These are phyloP conservation scores for Xerocomus potaroensis DNA, from an alignment of 768 basidiomycete species.

Conservation along the genomic window DNA sequence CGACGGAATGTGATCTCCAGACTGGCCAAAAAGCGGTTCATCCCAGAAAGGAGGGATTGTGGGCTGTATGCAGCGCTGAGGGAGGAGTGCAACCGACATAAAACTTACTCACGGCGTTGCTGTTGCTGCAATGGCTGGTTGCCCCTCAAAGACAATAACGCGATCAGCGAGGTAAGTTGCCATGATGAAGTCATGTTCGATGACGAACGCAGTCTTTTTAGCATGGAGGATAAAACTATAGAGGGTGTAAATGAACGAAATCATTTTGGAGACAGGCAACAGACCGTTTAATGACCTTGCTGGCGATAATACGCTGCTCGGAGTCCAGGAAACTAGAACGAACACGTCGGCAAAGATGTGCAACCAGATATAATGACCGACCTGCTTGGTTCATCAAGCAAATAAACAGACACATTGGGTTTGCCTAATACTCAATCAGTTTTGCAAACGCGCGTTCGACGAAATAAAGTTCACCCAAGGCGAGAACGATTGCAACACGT, in stretches of 20 bases:
- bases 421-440: conserved; percentile 44
- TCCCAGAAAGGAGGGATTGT: conserved; percentile 90
- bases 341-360: conserved; percentile 3
- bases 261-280: conserved; percentile 9
- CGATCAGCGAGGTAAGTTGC: conserved; percentile 98
- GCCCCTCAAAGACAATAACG: conserved; percentile 87
- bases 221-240: conserved; percentile 87
- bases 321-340: conserved; percentile 84
- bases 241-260: conserved; percentile 1
- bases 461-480: conserved; percentile 54
- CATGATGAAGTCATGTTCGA: conserved; percentile 99
- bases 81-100: neutral
- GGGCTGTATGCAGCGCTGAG: conserved; percentile 49
- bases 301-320: conserved; percentile 97
- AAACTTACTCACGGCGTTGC: conserved; percentile 73
- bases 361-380: conserved; percentile 31
- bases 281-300: conserved; percentile 95
- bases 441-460: neutral
- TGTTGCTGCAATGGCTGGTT: conserved; percentile 82
- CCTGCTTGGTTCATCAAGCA: conserved; percentile 93
- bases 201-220: conserved; percentile 97
- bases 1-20: conserved; percentile 98
- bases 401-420: conserved; percentile 80
- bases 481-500: conserved; percentile 93
- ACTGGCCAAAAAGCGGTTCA: conserved; percentile 96